Base-by-base conservation (phyloP, 306 rosid species). In the Morella rubra region DNA sequence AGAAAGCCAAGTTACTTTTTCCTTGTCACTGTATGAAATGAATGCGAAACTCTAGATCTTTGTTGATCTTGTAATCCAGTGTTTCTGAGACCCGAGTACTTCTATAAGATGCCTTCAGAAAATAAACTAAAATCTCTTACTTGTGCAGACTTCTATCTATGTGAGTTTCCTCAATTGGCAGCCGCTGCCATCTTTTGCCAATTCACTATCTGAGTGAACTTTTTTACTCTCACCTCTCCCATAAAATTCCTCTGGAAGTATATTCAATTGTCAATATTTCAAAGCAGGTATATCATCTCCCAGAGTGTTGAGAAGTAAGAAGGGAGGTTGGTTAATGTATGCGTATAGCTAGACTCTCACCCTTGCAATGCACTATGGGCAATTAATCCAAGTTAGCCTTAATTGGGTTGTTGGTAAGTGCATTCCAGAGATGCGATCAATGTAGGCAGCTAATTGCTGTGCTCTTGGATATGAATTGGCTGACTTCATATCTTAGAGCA, bases 171-270 rank as follows among this genome's bases (percentile, higher is more conserved):
- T 61, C 16, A 37, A 16, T 32, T 61, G 68, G 68, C 19, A 27
- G 68, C 42, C 44, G 32, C n/a, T 61, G 68, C 68, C 68, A 61
- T 61, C 68, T 13, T 61, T 61, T 61, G 68, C 37, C 19, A 32
- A 13, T 60, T 27, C 40, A 37, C 41, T 27, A 13, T 18, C 37
- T 60, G 13, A 42, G 13, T 12, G 44, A 32, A n/a, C 24, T 54
- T 15, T n/a, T 60, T 27, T 42, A 32, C 41, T 32, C 67, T 24
- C 32, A 13, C 37, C 15, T 58, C 14, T 37, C 37, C 13, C 22
- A 7, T 10, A 15, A 62, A 37, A 37, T 59, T 22, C 47, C 49
- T 65, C 70, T 16, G 70, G 11, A 15, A 8, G 27, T 65, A 49
- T 32, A 32, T 32, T 32, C 37, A 32, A 32, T 32, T 32, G 2